phyloP scores from a whole-genome alignment of 192 early-diverging fungal genomes.

The Physocladia obscura region DNA sequence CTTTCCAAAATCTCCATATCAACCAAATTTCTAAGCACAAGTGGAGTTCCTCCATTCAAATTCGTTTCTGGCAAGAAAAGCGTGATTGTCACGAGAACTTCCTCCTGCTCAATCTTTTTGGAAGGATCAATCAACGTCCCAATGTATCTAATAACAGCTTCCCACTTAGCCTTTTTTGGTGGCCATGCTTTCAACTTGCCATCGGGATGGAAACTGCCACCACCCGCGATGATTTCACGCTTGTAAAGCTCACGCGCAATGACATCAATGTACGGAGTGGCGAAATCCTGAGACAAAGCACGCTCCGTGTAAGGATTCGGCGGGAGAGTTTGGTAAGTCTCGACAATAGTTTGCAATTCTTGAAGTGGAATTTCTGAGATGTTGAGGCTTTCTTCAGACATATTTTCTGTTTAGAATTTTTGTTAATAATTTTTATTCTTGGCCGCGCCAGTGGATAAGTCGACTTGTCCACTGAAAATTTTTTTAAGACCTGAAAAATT shows the following conservation, averaged over 20 bases:
- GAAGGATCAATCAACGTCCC: background rate
- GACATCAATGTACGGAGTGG: constrained; percentile 18
- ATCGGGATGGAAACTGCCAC: background rate
- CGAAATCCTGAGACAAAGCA: no score
- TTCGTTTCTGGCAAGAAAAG: background rate
- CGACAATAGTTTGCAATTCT: no score
- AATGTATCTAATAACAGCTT: background rate
- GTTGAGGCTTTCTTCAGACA: no score
- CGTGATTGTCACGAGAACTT: background rate
- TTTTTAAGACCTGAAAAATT: no score
- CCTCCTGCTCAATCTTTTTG: background rate
- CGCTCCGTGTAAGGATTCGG: no score
- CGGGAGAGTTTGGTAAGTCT: no score
- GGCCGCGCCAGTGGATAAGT: no score
- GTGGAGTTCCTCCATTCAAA: background rate
- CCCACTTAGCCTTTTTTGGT: background rate
- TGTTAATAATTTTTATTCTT: no score
- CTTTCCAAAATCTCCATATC: constrained; percentile 19
- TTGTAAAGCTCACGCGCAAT: constrained; percentile 12
- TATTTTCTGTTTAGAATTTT: no score
- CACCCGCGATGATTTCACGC: background rate
- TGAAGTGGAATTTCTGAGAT: no score
- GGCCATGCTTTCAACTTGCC: constrained; percentile 12
- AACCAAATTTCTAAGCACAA: constrained; percentile 12
- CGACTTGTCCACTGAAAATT: no score